These are phyloP conservation scores for Furcasterigmium furcatum DNA, from an alignment of 2,329 filamentous ascomycete genomes.

Conservation along the genomic window DNA sequence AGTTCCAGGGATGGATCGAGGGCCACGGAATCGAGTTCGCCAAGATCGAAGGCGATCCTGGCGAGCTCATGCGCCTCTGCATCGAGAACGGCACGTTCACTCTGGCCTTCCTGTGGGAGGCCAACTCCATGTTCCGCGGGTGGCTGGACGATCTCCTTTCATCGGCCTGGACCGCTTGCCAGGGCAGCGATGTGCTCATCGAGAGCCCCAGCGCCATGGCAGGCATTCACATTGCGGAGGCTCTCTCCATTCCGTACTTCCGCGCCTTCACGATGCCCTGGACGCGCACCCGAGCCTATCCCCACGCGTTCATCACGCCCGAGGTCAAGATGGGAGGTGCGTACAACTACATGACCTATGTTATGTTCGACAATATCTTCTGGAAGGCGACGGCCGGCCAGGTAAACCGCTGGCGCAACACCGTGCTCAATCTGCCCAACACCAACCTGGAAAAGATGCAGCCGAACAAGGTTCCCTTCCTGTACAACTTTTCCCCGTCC, in stretches of 20 bases:
- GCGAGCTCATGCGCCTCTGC: slow-evolving; percentile 91
- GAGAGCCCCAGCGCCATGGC: slow-evolving; percentile 97
- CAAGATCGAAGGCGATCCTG: slow-evolving; percentile 84
- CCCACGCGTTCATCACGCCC: slow-evolving; percentile 91
- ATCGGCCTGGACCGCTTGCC: slow-evolving; percentile 79
- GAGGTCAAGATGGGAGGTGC: slow-evolving; percentile 92
- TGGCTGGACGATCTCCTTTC: slow-evolving; percentile 89
- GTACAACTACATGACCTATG: slow-evolving; percentile 93
- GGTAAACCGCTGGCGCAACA: slow-evolving; percentile 89
- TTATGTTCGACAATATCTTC: slow-evolving; percentile 95
- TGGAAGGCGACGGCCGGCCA: slow-evolving; percentile 92
- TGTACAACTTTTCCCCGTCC: slow-evolving; percentile 94
- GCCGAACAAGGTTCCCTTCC: slow-evolving; percentile 93
- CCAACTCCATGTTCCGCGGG: slow-evolving; percentile 82
- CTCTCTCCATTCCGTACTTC: slow-evolving; percentile 90
- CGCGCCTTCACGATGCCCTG: slow-evolving; percentile 98
- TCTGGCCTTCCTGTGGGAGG: slow-evolving; percentile 82
- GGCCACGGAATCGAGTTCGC: slow-evolving; percentile 93
- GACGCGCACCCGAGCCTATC: slow-evolving; percentile 93
- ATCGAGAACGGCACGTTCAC: slow-evolving; percentile 98
- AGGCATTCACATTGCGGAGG: slow-evolving; percentile 95
- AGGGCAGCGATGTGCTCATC: slow-evolving; percentile 85
- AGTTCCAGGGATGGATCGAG: slow-evolving; percentile 87
- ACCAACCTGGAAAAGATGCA: slow-evolving; percentile 90
- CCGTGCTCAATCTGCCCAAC: slow-evolving; percentile 70